phyloP scores from a whole-genome alignment of 208 protist species.

The Leishmania guyanensis region DNA sequence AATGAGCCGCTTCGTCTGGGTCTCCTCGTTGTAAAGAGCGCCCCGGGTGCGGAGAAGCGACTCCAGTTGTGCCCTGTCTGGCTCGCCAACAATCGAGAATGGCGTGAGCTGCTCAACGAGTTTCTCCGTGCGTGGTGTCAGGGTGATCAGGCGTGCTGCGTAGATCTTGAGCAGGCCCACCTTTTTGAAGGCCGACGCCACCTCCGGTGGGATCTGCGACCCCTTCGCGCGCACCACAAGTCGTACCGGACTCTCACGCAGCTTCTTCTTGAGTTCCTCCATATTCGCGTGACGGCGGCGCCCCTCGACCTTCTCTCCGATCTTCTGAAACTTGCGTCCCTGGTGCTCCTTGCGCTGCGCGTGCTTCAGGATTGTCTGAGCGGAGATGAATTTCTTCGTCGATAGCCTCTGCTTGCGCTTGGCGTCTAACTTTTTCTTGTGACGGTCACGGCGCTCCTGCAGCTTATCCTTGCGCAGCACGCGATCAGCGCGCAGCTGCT shows the following conservation, averaged over 20 bases:
- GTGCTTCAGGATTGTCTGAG: conserved; percentile 86
- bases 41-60: conserved; percentile 85
- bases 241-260: conserved; percentile 57
- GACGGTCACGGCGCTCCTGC: conserved; percentile 71
- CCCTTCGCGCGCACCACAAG: conserved; percentile 86
- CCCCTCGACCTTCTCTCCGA: conserved; percentile 73
- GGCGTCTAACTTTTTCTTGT: conserved; percentile 84
- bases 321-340: conserved; percentile 74
- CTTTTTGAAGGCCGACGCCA: conserved; percentile 63
- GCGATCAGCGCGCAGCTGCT: conserved; percentile 85
- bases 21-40: conserved; percentile 73
- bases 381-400: conserved; percentile 88
- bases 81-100: conserved; percentile 82
- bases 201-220: conserved; percentile 73
- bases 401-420: conserved; percentile 85
- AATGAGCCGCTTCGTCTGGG: conserved; percentile 70
- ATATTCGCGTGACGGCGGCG: conserved; percentile 38
- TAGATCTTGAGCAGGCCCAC: conserved; percentile 83
- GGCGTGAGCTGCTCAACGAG: conserved; percentile 79
- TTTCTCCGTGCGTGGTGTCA: conserved; percentile 56
- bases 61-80: conserved; percentile 73
- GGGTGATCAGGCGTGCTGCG: conserved; percentile 68
- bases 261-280: conserved; percentile 33
- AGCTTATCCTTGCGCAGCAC: conserved; percentile 83
- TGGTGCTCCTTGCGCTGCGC: conserved; percentile 78